phyloP scores from a whole-genome alignment of 129 eudicot species.

The Glebionis coronaria region DNA sequence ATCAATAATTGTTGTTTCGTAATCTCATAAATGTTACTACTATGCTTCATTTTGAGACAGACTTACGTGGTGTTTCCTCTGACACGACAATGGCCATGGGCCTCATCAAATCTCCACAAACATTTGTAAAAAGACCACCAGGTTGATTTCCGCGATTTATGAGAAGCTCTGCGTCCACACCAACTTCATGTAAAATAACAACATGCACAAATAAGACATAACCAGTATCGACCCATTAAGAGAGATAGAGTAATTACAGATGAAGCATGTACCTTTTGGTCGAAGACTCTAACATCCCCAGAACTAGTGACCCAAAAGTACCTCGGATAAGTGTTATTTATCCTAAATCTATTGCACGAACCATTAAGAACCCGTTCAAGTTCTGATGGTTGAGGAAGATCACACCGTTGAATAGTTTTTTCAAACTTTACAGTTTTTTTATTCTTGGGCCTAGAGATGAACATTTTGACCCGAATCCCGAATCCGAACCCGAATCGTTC shows the following conservation, averaged over 20 bases:
- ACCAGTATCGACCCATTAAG: background rate
- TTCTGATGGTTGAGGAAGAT: constrained; percentile 69
- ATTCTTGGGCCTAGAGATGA: constrained; percentile 90
- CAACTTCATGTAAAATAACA: constrained; percentile 43
- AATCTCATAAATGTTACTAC: no score
- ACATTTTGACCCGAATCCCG: no score
- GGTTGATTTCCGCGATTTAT: constrained; percentile 51
- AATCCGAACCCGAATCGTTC: no score
- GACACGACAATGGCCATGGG: constrained; percentile 87
- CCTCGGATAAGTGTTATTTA: constrained; percentile 71
- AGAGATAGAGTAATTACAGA: constrained; percentile 1
- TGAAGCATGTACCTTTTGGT: constrained; percentile 59
- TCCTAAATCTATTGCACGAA: constrained; percentile 62
- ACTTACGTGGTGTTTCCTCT: constrained; percentile 98
- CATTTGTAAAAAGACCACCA: constrained; percentile 85
- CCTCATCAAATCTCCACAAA: constrained; percentile 66
- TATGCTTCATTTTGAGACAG: no score
- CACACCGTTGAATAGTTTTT: constrained; percentile 37
- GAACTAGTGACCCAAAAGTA: constrained; percentile 93
- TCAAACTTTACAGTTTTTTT: constrained; percentile 88
- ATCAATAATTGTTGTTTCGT: constrained; percentile 14
- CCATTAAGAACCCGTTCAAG: constrained; percentile 76
- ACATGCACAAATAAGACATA: background rate
- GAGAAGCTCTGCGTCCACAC: constrained; percentile 65
- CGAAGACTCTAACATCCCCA: constrained; percentile 89